These are phyloP conservation scores for Henningerozyma blattae DNA, from an alignment of 805 yeast species.

Conservation along the genomic window DNA sequence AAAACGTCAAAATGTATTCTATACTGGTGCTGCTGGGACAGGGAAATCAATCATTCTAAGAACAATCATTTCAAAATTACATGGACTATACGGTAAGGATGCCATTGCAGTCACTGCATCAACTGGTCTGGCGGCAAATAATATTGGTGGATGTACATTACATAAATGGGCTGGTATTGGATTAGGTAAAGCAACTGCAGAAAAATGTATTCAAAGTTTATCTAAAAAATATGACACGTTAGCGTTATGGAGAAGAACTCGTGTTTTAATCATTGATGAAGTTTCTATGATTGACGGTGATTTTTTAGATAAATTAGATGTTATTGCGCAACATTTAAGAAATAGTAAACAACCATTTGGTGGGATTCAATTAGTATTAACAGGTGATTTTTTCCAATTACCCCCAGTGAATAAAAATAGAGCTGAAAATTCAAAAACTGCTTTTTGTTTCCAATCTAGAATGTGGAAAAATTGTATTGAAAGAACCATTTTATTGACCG, in stretches of 20 bases:
- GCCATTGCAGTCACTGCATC: slow-evolving; percentile 85
- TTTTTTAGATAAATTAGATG: slow-evolving; percentile 63
- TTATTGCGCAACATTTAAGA: slow-evolving; percentile 49
- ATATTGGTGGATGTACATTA: slow-evolving; percentile 82
- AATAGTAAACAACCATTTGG: slow-evolving; percentile 62
- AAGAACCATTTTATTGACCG: slow-evolving; percentile 56
- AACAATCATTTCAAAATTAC: slow-evolving; percentile 47
- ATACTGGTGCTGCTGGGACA: slow-evolving; percentile 82
- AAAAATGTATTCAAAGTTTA: slow-evolving; percentile 25
- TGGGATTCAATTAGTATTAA: slow-evolving; percentile 77
- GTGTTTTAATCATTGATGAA: slow-evolving; percentile 80
- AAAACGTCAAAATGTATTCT: slow-evolving; percentile 45
- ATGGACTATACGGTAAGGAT: slow-evolving; percentile 29
- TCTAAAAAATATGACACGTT: slow-evolving; percentile 9
- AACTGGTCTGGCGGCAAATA: slow-evolving; percentile 91
- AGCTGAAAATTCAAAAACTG: slow-evolving; percentile 17
- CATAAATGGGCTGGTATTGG: slow-evolving; percentile 85
- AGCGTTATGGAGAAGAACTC: slow-evolving; percentile 46
- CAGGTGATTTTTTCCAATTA: slow-evolving; percentile 94
- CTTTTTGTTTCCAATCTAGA: slow-evolving; percentile 64
- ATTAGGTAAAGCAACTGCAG: slow-evolving; percentile 44
- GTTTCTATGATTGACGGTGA: slow-evolving; percentile 85
- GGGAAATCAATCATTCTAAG: slow-evolving; percentile 67
- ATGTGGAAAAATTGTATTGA: slow-evolving; percentile 57
- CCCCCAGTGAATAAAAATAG: slow-evolving; percentile 65